phyloP scores from a whole-genome alignment of 305 asterid genomes.

The Lippia alba region DNA sequence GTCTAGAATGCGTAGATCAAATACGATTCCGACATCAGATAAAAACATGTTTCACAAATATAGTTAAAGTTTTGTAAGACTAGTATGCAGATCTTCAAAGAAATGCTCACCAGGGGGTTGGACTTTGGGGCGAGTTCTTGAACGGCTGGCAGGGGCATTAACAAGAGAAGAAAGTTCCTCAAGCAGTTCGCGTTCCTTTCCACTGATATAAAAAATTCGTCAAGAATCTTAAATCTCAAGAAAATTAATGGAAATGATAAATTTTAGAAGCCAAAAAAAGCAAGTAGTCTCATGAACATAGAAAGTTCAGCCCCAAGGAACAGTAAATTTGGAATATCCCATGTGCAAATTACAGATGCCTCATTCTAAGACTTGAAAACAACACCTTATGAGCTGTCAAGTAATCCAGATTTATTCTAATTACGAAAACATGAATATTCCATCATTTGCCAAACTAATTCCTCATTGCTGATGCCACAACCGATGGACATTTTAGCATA shows the following conservation, averaged over 20 bases:
- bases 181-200: conserved; percentile 84
- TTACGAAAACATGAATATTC: no score
- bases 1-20: conserved; percentile 50
- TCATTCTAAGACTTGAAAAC: not conserved
- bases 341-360: conserved; percentile 8
- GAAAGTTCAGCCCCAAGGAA: conserved; percentile 17
- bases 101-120: conserved; percentile 66
- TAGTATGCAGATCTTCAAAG: not conserved
- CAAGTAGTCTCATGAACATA: conserved; percentile 5
- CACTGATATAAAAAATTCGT: conserved; percentile 51
- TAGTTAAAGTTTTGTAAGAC: not conserved
- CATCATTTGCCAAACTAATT: no score
- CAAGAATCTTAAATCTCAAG: conserved; percentile 23
- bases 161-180: conserved; percentile 84
- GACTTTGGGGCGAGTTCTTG: conserved; percentile 66
- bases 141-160: conserved; percentile 55
- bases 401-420: not conserved
- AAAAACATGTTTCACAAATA: not conserved
- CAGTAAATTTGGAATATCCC: not conserved
- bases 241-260: conserved; percentile 10
- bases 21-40: conserved; percentile 28
- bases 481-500: no score
- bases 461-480: no score
- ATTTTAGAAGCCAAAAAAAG: not conserved
- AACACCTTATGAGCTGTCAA: conserved; percentile 15